Conservation (phyloP, 306 rosid genomes). For the Inga laurina region DNA sequence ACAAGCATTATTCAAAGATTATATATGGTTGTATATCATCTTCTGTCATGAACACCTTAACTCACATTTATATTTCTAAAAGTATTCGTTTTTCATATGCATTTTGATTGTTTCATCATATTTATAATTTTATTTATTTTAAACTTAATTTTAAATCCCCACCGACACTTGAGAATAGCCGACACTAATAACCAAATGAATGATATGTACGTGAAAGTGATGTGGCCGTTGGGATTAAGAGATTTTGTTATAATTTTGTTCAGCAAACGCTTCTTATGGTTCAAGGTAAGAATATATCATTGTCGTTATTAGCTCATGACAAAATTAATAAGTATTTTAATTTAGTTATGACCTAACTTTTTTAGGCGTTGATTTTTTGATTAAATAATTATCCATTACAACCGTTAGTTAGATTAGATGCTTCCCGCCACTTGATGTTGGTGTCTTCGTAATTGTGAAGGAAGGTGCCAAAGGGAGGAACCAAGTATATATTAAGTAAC, state of each 20-base stretch:
- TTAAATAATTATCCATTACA: not conserved
- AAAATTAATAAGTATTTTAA: not conserved
- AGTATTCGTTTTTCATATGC: not conserved
- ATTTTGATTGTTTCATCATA: not conserved
- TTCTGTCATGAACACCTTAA: not conserved
- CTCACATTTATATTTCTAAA: not conserved
- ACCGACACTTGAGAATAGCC: slow-evolving; percentile 1
- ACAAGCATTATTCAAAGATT: not conserved
- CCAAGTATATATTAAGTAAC: not conserved
- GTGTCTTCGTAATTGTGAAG: not conserved
- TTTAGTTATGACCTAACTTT: not conserved
- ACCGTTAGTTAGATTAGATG: slow-evolving; percentile 8
- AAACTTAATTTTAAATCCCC: not conserved
- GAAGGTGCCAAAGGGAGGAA: not conserved
- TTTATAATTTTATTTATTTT: not conserved
- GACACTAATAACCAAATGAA: slow-evolving; percentile 11
- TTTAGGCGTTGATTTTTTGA: not conserved
- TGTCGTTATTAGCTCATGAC: not conserved
- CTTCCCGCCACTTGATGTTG: not conserved
- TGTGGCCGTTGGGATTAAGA: not conserved
- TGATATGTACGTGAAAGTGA: not conserved
- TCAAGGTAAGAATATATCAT: not conserved
- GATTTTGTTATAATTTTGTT: not conserved
- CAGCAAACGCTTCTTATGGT: not conserved
- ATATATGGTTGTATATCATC: not conserved